Base-by-base conservation (phyloP, 2,329 filamentous ascomycete genomes). In the Penicillium vulpinum region DNA sequence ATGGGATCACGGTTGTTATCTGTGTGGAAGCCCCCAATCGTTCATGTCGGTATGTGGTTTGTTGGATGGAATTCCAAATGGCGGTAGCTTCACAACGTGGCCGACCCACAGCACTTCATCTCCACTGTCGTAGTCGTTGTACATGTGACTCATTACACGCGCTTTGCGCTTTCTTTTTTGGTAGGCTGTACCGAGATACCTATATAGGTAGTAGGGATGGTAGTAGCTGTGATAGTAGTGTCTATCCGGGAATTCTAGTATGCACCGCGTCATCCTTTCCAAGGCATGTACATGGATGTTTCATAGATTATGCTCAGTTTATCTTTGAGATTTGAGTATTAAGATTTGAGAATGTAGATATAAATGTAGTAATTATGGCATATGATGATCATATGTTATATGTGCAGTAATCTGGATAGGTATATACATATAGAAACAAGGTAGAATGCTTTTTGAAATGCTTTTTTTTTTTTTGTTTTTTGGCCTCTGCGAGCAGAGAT, bases 51-150 rank as follows among this genome's bases (percentile, higher is more conserved):
- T 22, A 22, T 33, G 4, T 16, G 21, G 18, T 22, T 16, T 33
- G 4, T 16, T 31, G 11, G 5, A 33, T 24, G 9, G n/a, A 44
- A 28, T 7, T 16, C 4, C 35, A 51, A 55, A 55, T 55, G n/a
- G 52, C 52, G 45, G 52, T 51, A 36, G 21, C 38, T 28, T 50
- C 45, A 35, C 44, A 49, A 54, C 51, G 51, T 54, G 51, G 51
- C 46, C 26, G 52, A 41, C 29, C 52, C 52, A 55, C 51, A 16
- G 5, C n/a, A 31, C 10, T 10, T 41, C 43, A 50, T 49, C 33
- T 41, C 24, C 26, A 41, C 18, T 21, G 13, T 46, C n/a, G n/a
- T n/a, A n/a, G 13, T 16, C 7, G 11, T 18, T 43, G 21, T 43
- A 24, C 36, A 33, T 51, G 40, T 52, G 50, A 52, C 50, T 52